phyloP scores from a whole-genome alignment of 140 eudicot species.

The Bidens hawaiensis region DNA sequence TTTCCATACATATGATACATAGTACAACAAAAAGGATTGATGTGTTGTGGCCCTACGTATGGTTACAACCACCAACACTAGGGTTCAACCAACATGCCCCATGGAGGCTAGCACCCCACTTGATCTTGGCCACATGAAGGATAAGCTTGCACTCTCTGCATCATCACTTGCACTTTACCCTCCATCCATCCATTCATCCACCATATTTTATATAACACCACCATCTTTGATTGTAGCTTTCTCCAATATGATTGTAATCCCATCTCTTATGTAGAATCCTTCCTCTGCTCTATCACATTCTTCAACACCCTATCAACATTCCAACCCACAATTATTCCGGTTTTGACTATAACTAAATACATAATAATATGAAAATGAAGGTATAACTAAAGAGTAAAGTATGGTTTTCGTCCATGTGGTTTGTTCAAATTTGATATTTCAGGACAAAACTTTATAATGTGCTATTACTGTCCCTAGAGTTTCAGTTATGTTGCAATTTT shows the following conservation, averaged over 20 bases:
- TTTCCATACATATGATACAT: constrained; percentile 10
- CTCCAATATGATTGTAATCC: constrained; percentile 79
- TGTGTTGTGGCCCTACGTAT: constrained; percentile 6
- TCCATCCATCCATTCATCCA: constrained; percentile 4
- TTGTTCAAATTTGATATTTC: no score
- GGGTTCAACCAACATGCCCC: constrained; percentile 7
- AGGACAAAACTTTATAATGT: no score
- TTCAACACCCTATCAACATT: constrained; percentile 59
- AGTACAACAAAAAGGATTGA: constrained; percentile 7
- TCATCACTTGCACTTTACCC: constrained; percentile 21
- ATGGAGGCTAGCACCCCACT: constrained; percentile 30
- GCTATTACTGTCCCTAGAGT: no score
- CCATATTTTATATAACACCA: constrained; percentile 46
- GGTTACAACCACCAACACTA: constrained; percentile 15
- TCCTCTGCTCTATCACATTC: constrained; percentile 83
- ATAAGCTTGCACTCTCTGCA: constrained; percentile 19
- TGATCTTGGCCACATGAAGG: constrained; percentile 17
- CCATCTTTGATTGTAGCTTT: constrained; percentile 91
- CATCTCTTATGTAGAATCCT: constrained; percentile 95
- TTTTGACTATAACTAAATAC: no score
- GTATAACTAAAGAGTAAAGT: no score
- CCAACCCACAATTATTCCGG: background rate
- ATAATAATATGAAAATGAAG: no score
- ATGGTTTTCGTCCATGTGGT: no score
- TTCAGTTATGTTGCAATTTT: no score